Base-by-base conservation (phyloP, 1,284 basidiomycete species). In the Austroboletus niveus region DNA sequence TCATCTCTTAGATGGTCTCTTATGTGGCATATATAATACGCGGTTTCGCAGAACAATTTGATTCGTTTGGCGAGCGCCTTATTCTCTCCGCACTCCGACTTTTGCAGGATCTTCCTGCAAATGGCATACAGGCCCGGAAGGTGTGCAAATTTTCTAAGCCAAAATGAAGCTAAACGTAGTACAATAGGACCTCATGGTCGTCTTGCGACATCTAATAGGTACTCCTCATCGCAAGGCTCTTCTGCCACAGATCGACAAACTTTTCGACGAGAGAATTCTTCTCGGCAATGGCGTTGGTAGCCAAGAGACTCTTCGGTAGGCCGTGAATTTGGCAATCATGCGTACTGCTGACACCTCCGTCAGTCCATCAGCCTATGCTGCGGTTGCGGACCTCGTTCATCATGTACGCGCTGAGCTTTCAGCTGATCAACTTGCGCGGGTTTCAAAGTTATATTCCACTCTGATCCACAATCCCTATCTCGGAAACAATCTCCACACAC, bases 311-410 rank as follows among this genome's bases (percentile, higher is more conserved):
- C 75, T 97, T 35, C 79, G 91, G 83, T 89, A 59, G 34, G 76
- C 61, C 17, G 34, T 41, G 15, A 8, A 30, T 42, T 45, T 48
- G 24, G n/a, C 36, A n/a, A 14, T 53, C 24, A 15, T 29, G 10
- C 15, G 11, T 38, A 22, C 41, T 15, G 36, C 44, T 64, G 43
- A 65, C 52, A 29, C 56, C 40, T 31, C 45, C 15, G 44, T n/a
- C 56, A 91, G 93, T 50, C 84, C 91, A 1, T 80, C 86, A 31
- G 90, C 92, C 3, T 96, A 94, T 70, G 89, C 87, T 57, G 90
- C 93, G 56, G 83, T 98, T 1, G 93, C 94, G 38, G 97, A 99
- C 69, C 78, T 99, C 20, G 87, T 98, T 51, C 94, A 98, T 66
- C 93, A 98, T 65, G 81, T 96, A 49, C 87, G 94, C 47, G 79